Evolutionary conservation across 805 yeast genomes (phyloP).

Genomic region (Alloascoidea hylecoeti): DNA sequence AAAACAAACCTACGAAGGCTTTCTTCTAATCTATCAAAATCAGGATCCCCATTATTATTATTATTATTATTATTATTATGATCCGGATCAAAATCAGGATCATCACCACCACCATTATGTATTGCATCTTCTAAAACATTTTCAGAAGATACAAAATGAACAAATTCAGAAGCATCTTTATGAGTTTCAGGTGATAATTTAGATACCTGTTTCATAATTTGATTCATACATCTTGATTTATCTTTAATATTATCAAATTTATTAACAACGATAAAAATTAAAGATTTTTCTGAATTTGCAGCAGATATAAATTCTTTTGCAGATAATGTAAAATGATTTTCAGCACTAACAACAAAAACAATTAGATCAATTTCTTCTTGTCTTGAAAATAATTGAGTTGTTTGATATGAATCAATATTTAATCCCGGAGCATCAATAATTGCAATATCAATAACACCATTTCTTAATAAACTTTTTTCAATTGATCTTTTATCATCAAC

Average conservation of each 20-base stretch:
- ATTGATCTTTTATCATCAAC: conserved; percentile 59
- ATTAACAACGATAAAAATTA: conserved; percentile 89
- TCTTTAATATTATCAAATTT: conserved; percentile 78
- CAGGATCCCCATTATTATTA: too few relatives aligned
- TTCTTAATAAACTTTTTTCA: conserved; percentile 59
- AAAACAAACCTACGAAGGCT: conserved; percentile 75
- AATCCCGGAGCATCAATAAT: conserved; percentile 96
- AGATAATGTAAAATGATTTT: conserved; percentile 86
- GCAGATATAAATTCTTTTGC: conserved; percentile 87
- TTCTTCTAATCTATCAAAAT: conserved; percentile 75
- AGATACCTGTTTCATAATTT: conserved; percentile 76
- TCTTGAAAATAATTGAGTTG: conserved; percentile 87
- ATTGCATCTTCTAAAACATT: conserved; percentile 26
- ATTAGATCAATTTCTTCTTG: conserved; percentile 96
- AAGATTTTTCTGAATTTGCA: conserved; percentile 83
- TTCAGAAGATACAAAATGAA: conserved; percentile 75
- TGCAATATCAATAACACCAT: conserved; percentile 86
- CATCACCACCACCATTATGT: conserved; percentile 23
- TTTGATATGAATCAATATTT: conserved; percentile 83
- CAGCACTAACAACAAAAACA: conserved; percentile 91
- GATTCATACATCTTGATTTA: conserved; percentile 61
- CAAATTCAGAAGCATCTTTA: conserved; percentile 79
- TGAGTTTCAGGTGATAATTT: conserved; percentile 80
- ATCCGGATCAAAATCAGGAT: too few relatives aligned
- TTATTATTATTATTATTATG: too few relatives aligned